Evolutionary conservation across 2,329 filamentous ascomycete species (phyloP), one percentile per base, ranked within the genome.

Genomic region (Monilinia fructigena): DNA sequence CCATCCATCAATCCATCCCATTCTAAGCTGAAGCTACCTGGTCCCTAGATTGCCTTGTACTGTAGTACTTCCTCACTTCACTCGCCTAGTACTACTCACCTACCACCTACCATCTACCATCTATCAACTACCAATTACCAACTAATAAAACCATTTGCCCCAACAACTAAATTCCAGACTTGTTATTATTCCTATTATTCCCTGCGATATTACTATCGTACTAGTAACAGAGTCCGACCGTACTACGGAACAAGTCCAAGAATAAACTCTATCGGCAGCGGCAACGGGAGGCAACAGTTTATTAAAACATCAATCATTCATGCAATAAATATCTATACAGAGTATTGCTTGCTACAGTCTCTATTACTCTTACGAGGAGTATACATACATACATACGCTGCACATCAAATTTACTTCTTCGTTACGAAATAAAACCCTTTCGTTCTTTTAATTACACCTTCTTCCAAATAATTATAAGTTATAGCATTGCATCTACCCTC

Each of bases 361-460:
- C 20, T 16, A 26, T 50, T 40, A n/a, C 38, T 38, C n/a, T 50
- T 1, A 28, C 53, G 5, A 56, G 45, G 50, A 6, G 31, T 35
- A 35, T 35, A 35, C 31, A 35, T 35, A 35, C 5, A 52, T 40
- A 40, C 40, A n/a, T 28, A 28, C 47, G 38, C 42, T 55, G 42
- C 48, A 42, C 2, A 28, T 63, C 48, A 42, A 55, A 28, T 63
- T 63, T 31, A 42, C 52, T 55, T 50, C 54, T 66, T 63, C 54
- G 20, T 54, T 23, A 38, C 62, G 28, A 55, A 48, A 35, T 28
- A n/a, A 40, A 42, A 38, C 28, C 0, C 4, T 63, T 61, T 53
- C 28, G 11, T 18, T 23, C 18, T 59, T 26, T 47, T 35, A 14
- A 14, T 28, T 35, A 50, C 31, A 35, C 31, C 31, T 35, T 35